Evolutionary conservation across 106 monocot species (phyloP).

Genomic region (Posidonia australis): DNA sequence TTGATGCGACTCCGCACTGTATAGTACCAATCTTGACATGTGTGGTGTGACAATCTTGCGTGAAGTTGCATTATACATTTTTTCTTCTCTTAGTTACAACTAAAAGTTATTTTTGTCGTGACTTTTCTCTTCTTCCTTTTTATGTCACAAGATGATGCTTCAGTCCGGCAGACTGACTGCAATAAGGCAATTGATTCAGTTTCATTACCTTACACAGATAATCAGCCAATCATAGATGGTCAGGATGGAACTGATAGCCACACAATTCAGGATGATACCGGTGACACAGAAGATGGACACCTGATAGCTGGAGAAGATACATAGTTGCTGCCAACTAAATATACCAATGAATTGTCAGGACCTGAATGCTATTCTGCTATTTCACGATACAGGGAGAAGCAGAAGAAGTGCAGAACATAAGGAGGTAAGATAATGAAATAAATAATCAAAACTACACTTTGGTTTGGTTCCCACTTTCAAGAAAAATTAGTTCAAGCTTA

Average conservation of each 20-base stretch:
- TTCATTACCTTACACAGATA: background rate
- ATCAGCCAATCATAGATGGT: background rate
- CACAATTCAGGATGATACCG: background rate
- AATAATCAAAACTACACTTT: background rate
- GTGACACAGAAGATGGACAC: background rate
- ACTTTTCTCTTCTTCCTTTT: background rate
- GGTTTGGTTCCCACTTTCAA: too few species aligned
- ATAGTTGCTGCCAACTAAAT: background rate
- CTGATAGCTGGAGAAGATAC: background rate
- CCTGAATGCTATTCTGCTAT: conserved; percentile 8
- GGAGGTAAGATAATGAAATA: conserved; percentile 6
- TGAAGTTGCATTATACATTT: background rate
- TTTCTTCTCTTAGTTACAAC: background rate
- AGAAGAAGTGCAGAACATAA: too few species aligned
- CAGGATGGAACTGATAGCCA: background rate
- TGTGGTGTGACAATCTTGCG: too few species aligned
- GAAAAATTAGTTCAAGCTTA: too few species aligned
- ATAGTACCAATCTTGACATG: too few species aligned
- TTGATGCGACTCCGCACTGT: too few species aligned
- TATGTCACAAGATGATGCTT: background rate
- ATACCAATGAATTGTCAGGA: background rate
- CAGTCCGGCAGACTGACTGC: background rate
- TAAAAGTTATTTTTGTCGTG: background rate
- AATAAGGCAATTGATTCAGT: background rate
- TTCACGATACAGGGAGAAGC: conserved; percentile 20